phyloP scores from a whole-genome alignment of 106 monocot genomes.

The Dactylorhiza incarnata region DNA sequence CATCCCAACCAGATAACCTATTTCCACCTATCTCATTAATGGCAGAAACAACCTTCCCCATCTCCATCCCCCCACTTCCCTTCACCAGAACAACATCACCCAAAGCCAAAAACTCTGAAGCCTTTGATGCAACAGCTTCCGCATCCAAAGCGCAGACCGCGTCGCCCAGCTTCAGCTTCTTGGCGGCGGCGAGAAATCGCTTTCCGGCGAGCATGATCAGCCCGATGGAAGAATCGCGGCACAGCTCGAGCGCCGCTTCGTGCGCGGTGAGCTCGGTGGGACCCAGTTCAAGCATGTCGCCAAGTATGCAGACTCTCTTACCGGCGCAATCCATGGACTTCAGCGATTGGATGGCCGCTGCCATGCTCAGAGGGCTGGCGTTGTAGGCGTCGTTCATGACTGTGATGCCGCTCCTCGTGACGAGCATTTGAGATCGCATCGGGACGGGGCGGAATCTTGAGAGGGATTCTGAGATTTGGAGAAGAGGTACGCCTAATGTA shows the following conservation, averaged over 20 bases:
- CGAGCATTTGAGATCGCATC: slow-evolving; percentile 24
- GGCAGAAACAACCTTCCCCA: slow-evolving; percentile 26
- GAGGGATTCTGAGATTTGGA: slow-evolving; percentile 15
- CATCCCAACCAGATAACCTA: background rate
- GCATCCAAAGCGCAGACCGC: slow-evolving; percentile 12
- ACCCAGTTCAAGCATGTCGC: slow-evolving; percentile 35
- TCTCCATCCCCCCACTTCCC: slow-evolving; percentile 26
- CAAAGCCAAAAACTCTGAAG: slow-evolving; percentile 7
- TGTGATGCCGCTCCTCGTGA: slow-evolving; percentile 14
- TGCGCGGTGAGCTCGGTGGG: slow-evolving; percentile 10
- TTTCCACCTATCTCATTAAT: slow-evolving; percentile 8
- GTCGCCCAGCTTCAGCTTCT: background rate
- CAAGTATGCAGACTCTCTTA: slow-evolving; percentile 21
- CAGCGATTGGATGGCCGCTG: slow-evolving; percentile 19
- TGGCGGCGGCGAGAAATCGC: slow-evolving; percentile 19
- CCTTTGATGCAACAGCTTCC: background rate
- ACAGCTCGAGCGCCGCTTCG: slow-evolving; percentile 19
- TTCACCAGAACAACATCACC: slow-evolving; percentile 32
- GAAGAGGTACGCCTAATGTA: slow-evolving; percentile 25
- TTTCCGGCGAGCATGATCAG: slow-evolving; percentile 19
- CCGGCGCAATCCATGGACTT: slow-evolving; percentile 23
- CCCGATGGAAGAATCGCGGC: slow-evolving; percentile 11
- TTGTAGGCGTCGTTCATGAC: slow-evolving; percentile 34
- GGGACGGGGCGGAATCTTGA: slow-evolving; percentile 25
- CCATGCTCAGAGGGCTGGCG: slow-evolving; percentile 26